phyloP scores from a whole-genome alignment of 2,329 filamentous ascomycete species.

The Fusarium multiceps region DNA sequence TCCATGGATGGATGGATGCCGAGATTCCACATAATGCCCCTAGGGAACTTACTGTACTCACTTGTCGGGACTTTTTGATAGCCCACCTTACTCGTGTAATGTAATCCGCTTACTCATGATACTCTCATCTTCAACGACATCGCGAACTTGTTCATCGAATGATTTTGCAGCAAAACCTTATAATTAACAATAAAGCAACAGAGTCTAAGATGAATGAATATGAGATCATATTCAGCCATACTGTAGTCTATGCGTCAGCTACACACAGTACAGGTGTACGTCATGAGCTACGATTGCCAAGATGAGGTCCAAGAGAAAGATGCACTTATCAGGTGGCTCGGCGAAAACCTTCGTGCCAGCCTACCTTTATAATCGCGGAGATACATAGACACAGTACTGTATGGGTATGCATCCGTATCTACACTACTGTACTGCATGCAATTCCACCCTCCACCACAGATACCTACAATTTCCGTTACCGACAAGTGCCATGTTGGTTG shows the following conservation, averaged over 20 bases:
- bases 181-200: neutral
- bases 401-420: neutral
- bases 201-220: conserved; percentile 3
- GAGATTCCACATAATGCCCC: neutral
- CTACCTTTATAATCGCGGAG: conserved; percentile 2
- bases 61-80: neutral
- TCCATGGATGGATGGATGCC: neutral
- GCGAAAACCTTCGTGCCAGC: conserved; percentile 4
- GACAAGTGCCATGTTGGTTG: neutral
- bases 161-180: neutral
- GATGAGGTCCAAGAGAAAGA: conserved; percentile 10
- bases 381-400: conserved; percentile 1
- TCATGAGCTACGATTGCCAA: conserved; percentile 15
- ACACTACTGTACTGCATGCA: neutral
- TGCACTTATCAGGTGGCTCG: conserved; percentile 5
- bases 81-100: neutral
- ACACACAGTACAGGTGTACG: conserved; percentile 10
- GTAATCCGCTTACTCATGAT: conserved; percentile 6
- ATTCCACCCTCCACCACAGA: neutral
- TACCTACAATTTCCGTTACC: neutral
- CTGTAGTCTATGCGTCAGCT: neutral
- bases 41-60: neutral
- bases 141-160: neutral
- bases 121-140: neutral
- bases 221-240: neutral